These are phyloP conservation scores for Stemphylium beticola DNA, from an alignment of 2,329 filamentous ascomycete genomes.

Conservation along the genomic window DNA sequence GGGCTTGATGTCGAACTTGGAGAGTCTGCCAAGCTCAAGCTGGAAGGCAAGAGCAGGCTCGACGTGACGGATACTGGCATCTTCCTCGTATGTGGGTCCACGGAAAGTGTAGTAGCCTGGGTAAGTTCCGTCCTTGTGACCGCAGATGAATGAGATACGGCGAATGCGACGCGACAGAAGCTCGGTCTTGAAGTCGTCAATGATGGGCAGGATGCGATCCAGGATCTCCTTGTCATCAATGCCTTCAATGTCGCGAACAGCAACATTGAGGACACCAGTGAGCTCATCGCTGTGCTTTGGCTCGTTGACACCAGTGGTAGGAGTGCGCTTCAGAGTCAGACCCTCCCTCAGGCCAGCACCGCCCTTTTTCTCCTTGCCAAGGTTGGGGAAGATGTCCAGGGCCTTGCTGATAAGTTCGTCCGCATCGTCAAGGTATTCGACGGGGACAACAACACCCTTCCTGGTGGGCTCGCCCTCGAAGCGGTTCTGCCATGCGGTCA, in stretches of 20 bases:
- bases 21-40: constrained; percentile 89
- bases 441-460: constrained; percentile 93
- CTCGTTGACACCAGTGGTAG: constrained; percentile 47
- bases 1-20: constrained; percentile 97
- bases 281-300: constrained; percentile 74
- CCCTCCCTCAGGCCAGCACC: constrained; percentile 48
- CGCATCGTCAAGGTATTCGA: constrained; percentile 90
- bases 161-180: constrained; percentile 81
- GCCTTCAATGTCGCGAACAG: constrained; percentile 85
- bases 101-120: constrained; percentile 99
- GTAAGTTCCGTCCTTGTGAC: constrained; percentile 90
- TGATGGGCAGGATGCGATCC: constrained; percentile 73
- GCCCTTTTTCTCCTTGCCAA: constrained; percentile 61
- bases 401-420: constrained; percentile 86
- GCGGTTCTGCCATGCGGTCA: constrained; percentile 83
- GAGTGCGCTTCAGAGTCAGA: constrained; percentile 70
- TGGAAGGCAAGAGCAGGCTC: constrained; percentile 98
- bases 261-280: constrained; percentile 90
- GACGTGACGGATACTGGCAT: constrained; percentile 94
- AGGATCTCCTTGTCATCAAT: constrained; percentile 82
- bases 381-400: constrained; percentile 77
- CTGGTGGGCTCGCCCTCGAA: constrained; percentile 75
- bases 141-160: constrained; percentile 94
- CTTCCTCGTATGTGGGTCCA: constrained; percentile 85
- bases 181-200: constrained; percentile 83